Evolutionary conservation across 257 asterid species (phyloP).

Genomic region (Solanum neorickii): DNA sequence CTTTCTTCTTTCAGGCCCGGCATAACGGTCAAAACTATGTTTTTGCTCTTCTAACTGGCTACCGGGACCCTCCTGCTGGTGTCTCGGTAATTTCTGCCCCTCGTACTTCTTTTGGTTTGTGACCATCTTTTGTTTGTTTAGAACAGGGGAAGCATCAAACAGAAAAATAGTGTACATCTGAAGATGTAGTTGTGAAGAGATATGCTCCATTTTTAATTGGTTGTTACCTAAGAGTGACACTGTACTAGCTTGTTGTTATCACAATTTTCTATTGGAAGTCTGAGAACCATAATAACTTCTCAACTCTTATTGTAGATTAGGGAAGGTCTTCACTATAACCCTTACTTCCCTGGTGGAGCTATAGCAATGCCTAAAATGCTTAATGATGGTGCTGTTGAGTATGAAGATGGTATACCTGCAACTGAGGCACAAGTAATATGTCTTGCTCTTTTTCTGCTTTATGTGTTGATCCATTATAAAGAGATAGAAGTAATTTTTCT

Average conservation of each 20-base stretch:
- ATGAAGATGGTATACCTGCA: constrained; percentile 73
- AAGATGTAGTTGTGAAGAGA: neutral
- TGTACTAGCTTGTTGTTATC: neutral
- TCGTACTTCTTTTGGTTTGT: neutral
- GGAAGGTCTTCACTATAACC: constrained; percentile 62
- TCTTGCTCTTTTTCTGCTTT: neutral
- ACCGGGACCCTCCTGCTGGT: constrained; percentile 82
- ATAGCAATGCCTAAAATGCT: constrained; percentile 83
- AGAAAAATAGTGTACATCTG: neutral
- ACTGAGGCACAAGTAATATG: constrained; percentile 59
- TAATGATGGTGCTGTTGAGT: constrained; percentile 64
- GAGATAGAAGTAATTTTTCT: neutral
- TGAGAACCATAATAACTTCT: neutral
- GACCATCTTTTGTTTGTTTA: neutral
- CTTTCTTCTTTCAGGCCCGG: constrained; percentile 38
- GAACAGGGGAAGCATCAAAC: neutral
- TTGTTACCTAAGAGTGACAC: neutral
- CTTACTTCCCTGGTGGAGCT: constrained; percentile 80
- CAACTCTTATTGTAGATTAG: constrained; percentile 28
- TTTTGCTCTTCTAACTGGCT: constrained; percentile 65
- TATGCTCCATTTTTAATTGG: neutral
- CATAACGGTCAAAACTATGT: constrained; percentile 66
- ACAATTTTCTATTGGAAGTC: neutral
- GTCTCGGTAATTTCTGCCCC: constrained; percentile 23
- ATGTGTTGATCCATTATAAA: neutral